Evolutionary conservation across 2,329 filamentous ascomycete genomes (phyloP).

Genomic region (Paramyrothecium sp.): DNA sequence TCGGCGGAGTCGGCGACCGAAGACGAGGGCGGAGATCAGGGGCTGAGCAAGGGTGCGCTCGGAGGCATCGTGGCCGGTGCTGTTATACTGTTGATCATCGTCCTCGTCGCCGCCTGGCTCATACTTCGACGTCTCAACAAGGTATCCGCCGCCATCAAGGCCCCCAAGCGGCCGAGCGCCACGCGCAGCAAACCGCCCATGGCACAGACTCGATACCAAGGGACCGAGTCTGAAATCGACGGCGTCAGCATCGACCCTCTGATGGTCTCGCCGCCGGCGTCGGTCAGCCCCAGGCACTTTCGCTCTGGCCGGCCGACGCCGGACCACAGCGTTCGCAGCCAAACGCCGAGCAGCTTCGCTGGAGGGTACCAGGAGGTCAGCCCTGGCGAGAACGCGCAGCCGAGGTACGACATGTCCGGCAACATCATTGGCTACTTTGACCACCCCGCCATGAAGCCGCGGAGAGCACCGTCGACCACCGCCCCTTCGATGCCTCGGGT

Average conservation of each 20-base stretch:
- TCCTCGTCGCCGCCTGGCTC: conserved; percentile 45
- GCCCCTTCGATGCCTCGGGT: conserved; percentile 20
- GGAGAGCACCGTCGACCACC: conserved; percentile 16
- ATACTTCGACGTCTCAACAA: conserved; percentile 50
- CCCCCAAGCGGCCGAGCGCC: conserved; percentile 29
- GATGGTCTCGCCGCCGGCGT: conserved; percentile 25
- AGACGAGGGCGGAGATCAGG: conserved; percentile 15
- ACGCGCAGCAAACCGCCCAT: conserved; percentile 30
- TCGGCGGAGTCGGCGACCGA: conserved; percentile 22
- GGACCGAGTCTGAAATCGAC: conserved; percentile 42
- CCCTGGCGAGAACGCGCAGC: conserved; percentile 20
- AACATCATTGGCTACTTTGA: conserved; percentile 28
- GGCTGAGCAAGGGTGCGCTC: conserved; percentile 39
- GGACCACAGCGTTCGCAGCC: conserved; percentile 25
- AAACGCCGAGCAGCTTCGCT: conserved; percentile 18
- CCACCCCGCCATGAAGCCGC: conserved; percentile 16
- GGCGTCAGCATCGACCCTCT: conserved; percentile 40
- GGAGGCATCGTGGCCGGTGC: conserved; percentile 55
- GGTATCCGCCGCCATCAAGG: conserved; percentile 38
- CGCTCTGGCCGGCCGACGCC: conserved; percentile 10
- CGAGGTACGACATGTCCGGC: conserved; percentile 24
- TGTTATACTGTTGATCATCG: conserved; percentile 43
- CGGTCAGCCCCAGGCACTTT: not conserved
- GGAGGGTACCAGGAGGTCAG: conserved; percentile 22
- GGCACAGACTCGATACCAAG: conserved; percentile 24